Conservation (phyloP, 2,329 filamentous ascomycete genomes). For the Cephalotrichum gorgonifer region DNA sequence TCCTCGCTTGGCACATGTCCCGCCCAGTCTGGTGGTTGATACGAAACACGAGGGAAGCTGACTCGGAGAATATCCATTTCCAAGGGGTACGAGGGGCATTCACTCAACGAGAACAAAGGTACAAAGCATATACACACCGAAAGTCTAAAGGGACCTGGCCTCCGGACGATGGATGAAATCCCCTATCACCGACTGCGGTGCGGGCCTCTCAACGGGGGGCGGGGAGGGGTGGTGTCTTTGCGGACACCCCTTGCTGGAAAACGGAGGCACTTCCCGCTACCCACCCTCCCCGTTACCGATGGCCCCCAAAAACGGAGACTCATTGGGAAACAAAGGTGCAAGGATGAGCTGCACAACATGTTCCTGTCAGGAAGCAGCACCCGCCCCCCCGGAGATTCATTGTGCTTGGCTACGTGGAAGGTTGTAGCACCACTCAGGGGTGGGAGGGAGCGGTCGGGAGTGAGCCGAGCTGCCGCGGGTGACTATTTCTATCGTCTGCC, state of each 20-base stretch:
- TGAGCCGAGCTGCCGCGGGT: too few relatives aligned
- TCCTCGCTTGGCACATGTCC: too few relatives aligned
- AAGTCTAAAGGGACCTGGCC: not conserved
- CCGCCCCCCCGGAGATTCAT: too few relatives aligned
- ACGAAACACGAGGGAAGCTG: too few relatives aligned
- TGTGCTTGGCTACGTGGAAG: too few relatives aligned
- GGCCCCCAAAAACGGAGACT: slow-evolving; percentile 4
- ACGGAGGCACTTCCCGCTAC: not conserved
- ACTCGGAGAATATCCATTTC: not conserved
- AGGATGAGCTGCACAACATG: not conserved
- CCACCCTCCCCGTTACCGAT: not conserved
- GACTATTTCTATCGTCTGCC: too few relatives aligned
- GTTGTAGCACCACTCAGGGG: too few relatives aligned
- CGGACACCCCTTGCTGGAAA: not conserved
- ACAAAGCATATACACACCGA: not conserved
- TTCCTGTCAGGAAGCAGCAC: not conserved
- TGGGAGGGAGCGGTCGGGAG: too few relatives aligned
- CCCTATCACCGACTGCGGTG: too few relatives aligned
- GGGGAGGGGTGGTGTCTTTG: too few relatives aligned
- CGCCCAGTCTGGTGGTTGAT: too few relatives aligned
- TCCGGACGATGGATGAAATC: not conserved
- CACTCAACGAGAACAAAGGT: not conserved
- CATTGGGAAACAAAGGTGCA: not conserved
- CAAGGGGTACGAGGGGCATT: not conserved
- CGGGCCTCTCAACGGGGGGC: too few relatives aligned